phyloP scores from a whole-genome alignment of 306 rosid genomes.

The Prunus campanulata region DNA sequence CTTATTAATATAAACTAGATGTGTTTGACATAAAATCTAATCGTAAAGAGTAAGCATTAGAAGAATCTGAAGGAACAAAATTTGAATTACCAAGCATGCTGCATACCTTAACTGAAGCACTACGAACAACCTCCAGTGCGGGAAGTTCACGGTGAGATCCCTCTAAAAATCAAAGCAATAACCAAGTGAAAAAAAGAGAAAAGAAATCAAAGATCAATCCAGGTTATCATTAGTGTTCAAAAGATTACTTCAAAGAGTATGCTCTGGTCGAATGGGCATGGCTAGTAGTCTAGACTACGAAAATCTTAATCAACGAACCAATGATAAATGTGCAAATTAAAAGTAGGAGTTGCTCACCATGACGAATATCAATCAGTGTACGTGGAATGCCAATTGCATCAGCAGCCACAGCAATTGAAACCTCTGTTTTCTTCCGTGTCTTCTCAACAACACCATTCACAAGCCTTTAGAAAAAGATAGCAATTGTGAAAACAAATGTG shows the following conservation, averaged over 20 bases:
- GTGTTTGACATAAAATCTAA: not conserved
- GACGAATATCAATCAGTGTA: constrained; percentile 81
- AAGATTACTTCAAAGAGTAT: not conserved
- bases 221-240: not conserved
- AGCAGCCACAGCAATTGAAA: constrained; percentile 76
- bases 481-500: not conserved
- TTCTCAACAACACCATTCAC: constrained; percentile 90
- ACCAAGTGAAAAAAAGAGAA: constrained; percentile 5
- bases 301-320: not conserved
- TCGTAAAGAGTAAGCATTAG: not conserved
- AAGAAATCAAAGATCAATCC: not conserved
- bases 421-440: constrained; percentile 61
- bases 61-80: constrained; percentile 10
- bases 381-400: constrained; percentile 83
- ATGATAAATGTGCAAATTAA: not conserved
- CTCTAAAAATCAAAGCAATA: constrained; percentile 47
- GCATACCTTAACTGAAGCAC: constrained; percentile 66
- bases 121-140: constrained; percentile 63
- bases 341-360: constrained; percentile 49
- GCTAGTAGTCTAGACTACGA: not conserved
- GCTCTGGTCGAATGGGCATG: not conserved
- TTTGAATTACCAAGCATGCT: constrained; percentile 16
- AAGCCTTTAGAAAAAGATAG: constrained; percentile 51
- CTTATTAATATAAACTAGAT: not conserved
- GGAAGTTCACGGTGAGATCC: constrained; percentile 97